Evolutionary conservation across 2,329 filamentous ascomycete species (phyloP).

Genomic region (Fonsecaea monophora): DNA sequence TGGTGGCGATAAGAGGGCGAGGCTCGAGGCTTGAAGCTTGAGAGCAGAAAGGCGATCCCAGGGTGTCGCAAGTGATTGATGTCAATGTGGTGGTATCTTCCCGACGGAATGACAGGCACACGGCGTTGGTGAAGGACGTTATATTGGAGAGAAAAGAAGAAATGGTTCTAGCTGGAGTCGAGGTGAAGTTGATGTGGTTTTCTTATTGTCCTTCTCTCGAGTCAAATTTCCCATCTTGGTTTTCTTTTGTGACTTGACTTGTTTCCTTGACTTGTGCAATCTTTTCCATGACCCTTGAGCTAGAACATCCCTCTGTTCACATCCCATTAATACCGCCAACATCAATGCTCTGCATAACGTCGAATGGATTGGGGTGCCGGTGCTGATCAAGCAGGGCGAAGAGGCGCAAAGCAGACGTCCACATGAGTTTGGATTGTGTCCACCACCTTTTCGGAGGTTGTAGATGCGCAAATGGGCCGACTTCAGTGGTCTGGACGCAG

Average conservation of each 20-base stretch:
- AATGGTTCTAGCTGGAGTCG: conserved; percentile 1
- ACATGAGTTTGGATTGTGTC: background rate
- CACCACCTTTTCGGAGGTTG: background rate
- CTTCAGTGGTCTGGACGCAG: background rate
- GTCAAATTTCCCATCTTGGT: background rate
- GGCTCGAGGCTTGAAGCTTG: conserved; percentile 28
- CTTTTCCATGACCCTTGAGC: background rate
- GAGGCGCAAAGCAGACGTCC: background rate
- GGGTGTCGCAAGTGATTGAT: background rate
- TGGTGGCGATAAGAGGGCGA: conserved; percentile 32
- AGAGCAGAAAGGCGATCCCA: background rate
- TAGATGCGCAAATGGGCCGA: background rate
- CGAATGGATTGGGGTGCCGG: background rate
- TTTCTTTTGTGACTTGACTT: background rate
- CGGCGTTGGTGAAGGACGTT: background rate
- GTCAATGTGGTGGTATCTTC: conserved; percentile 5
- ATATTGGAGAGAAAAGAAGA: background rate
- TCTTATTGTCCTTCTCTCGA: conserved; percentile 5
- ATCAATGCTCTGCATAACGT: background rate
- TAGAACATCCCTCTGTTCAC: background rate
- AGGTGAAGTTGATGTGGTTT: background rate
- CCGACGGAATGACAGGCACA: background rate
- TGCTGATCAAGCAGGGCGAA: background rate
- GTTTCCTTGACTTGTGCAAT: background rate
- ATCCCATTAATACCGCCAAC: background rate